Base-by-base conservation (phyloP, 73 alveolate genomes). In the Stentor coeruleus region DNA sequence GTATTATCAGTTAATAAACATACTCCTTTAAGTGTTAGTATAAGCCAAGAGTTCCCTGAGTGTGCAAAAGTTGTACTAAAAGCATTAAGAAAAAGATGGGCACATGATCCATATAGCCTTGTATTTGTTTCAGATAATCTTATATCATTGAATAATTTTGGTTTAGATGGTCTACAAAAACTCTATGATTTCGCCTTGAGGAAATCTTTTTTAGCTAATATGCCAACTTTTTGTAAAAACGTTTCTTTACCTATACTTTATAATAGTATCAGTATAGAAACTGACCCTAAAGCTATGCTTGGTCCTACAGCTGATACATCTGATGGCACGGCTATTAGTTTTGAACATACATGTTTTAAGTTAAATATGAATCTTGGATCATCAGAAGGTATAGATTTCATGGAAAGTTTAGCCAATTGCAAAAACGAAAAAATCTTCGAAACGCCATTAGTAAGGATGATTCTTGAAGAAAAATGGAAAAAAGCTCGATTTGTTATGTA, bases 381-480 rank as follows among this genome's bases (percentile, higher is more conserved):
- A 14, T 14, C 11, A 26, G 79, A 66, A 66, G 37, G 79, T 26
- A 20, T 66, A 26, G 79, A 20, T 0, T 66, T 66, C 37, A 20
- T 66, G n/a, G 79, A 66, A 1, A 66, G 79, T 33, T 66, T 66
- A 33, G 39, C n/a, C 11, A 66, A 66, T 20, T 26, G 79, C 39
- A 37, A 37, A 1, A 66, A 66, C 33, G 79, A 31, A 2, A 66
- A 33, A 11, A 66, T 66, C 79, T 31, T 66, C 33, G 37, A 66
- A 66, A 66, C 79, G 0, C 36, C 42, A 11, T 20, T 66, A 66
- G 33, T 66, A 1, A 20, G 33, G 33, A 28, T 1, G 2, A 66
- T 66, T 66, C 39, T 66, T 26, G 33, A 66, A 28, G 79, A 66
- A 66, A 66, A 66, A 33, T 66, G 79, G 79, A 66, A 31, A 66